Conservation (phyloP, 2,329 filamentous ascomycete species). For the Arthroderma sp. region DNA sequence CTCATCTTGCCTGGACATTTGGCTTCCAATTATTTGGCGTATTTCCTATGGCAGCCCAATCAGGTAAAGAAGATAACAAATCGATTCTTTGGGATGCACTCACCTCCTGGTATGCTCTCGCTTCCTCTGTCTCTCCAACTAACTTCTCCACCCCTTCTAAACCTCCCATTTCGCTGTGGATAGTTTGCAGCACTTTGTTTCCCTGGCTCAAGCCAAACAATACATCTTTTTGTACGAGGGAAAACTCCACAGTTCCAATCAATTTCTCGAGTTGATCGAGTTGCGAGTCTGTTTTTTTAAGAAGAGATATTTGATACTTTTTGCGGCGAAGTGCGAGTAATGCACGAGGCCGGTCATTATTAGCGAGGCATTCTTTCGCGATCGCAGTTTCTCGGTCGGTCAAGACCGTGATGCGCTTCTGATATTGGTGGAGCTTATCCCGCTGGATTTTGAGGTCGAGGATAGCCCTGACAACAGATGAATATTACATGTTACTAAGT, state of each 20-base stretch:
- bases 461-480: constrained; percentile 55
- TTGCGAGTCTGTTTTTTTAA: constrained; percentile 81
- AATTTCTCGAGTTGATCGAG: constrained; percentile 87
- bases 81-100: constrained; percentile 14
- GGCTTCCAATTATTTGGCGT: constrained; percentile 75
- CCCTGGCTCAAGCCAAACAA: constrained; percentile 86
- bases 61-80: neutral
- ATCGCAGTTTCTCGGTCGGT: constrained; percentile 80
- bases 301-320: constrained; percentile 88
- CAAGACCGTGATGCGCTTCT: constrained; percentile 73
- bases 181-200: constrained; percentile 75
- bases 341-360: constrained; percentile 67
- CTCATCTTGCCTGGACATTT: constrained; percentile 88
- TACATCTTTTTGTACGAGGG: constrained; percentile 91
- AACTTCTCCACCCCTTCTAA: constrained; percentile 88
- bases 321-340: constrained; percentile 82
- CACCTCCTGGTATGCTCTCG: constrained; percentile 79
- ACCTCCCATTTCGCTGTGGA: constrained; percentile 91
- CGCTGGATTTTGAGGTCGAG: constrained; percentile 96
- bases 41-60: constrained; percentile 52
- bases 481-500: neutral
- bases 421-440: constrained; percentile 93
- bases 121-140: constrained; percentile 84
- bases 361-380: constrained; percentile 66
- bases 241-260: constrained; percentile 83